Evolutionary conservation across 148 eudicot species (phyloP), one percentile per base, ranked within the genome.

Genomic region (Vaccinium corymbosum): DNA sequence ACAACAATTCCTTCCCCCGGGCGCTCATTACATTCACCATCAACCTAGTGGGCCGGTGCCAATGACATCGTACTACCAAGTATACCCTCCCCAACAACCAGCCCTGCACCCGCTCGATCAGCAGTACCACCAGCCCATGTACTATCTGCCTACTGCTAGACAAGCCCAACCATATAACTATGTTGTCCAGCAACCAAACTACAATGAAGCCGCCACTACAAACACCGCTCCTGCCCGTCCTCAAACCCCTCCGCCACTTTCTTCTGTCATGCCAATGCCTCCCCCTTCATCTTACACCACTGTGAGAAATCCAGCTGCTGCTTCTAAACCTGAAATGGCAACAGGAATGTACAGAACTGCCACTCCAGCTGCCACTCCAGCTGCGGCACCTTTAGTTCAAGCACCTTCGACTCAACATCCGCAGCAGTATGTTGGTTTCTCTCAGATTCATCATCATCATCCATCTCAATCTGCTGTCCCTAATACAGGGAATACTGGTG

Each of bases 391-490:
- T 52, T 87, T 89, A 32, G 90, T 88, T 88, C 94, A 92, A 85
- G 89, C 89, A 55, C 89, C 90, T 49, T 82, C 93, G 1, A 83
- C 68, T 75, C 95, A 91, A 82, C 89, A 82, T 70, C 91, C 81
- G 52, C 91, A 83, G 14, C 95, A 95, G 70, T 94, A 88, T 48
- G 80, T 89, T 76, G 94, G 91, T 49, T 93, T 83, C 83, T 85
- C 94, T 84, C 98, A 92, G 84, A 84, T 92, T 85, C 93, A 90
- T 84, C 93, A 91, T 83, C 94, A 93, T 84, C 93, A 92, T 83
- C 94, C 93, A 17, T 86, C 93, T 57, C 97, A 93, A 84, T 91
- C 98, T 6, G 80, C 87, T 62, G 83, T 92, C 75, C 94, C 92
- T 19, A 50, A 86, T 83, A 88, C 91, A 42, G 90, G 80, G 38